Evolutionary conservation across 306 rosid genomes (phyloP), one percentile per base, ranked within the genome.

Genomic region (Prunus padus): DNA sequence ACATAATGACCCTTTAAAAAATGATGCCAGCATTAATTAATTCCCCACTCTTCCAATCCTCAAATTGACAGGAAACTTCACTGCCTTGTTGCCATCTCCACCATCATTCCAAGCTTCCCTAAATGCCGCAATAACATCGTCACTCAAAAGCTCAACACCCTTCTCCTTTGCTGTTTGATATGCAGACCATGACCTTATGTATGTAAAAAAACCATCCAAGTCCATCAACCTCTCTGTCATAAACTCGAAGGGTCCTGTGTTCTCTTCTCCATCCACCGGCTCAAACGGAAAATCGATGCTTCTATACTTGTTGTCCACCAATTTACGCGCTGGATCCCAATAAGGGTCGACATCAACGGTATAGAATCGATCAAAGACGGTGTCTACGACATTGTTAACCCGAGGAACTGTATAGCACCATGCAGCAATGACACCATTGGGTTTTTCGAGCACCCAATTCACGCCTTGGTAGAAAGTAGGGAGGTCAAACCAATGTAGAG

Each of bases 401-500:
- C 89, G 65, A 3, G 96, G 95, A 71, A 83, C 28, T 9, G 76
- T 71, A 87, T 90, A 91, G 80, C 91, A 88, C 96, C 92, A 88
- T 1, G 88, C 93, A 8, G 95, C 98, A 14, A 94, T 77, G 40
- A 91, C 78, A 2, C 96, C 98, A 4, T 87, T 46, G 15, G 96
- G 97, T 42, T 90, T 91, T 72, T 90, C 91, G 22, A 91, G 91
- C 1, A 84, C 85, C 80, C 82, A 76, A 10, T 82, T 83, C 25
- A 88, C 84, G 67, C 87, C 93, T 64, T 71, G 9, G 71, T 91
- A 91, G 85, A 94, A 94, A 33, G 65, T 81, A 33, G 86, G 81
- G 28, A 71, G 86, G 71, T 90, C 85, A 23, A 94, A 80, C 97
- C 98, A 94, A 23, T 94, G 98, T 19, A 91, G 83, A 50, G 89